These are phyloP conservation scores for Verticillium nubilum DNA, from an alignment of 2,329 filamentous ascomycete species.

Conservation along the genomic window DNA sequence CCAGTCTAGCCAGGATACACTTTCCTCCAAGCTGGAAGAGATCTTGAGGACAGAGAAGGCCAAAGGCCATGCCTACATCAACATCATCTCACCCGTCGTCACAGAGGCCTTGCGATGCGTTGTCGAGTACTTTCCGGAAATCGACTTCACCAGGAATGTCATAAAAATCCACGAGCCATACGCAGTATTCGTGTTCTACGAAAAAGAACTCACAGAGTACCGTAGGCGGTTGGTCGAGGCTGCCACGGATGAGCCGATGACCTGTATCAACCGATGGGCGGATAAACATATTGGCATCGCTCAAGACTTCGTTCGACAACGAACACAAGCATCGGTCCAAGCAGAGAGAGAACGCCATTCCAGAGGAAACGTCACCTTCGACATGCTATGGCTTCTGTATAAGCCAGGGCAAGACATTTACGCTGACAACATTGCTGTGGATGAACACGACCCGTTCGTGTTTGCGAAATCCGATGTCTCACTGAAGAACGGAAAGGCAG, in stretches of 20 bases:
- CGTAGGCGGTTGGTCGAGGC: not conserved
- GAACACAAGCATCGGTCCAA: constrained; percentile 1
- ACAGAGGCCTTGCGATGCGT: constrained; percentile 12
- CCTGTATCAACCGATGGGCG: constrained; percentile 6
- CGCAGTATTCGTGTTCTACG: constrained; percentile 5
- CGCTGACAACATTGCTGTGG: not conserved
- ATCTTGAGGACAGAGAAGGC: constrained; percentile 3
- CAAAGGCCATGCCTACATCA: constrained; percentile 5
- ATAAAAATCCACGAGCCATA: constrained; percentile 5
- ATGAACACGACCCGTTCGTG: constrained; percentile 7
- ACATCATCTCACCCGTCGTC: constrained; percentile 9
- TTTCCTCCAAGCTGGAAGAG: not conserved
- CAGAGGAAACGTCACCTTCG: constrained; percentile 8
- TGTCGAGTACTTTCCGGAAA: constrained; percentile 11
- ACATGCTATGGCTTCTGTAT: constrained; percentile 15
- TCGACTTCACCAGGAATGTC: constrained; percentile 4
- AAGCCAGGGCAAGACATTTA: constrained; percentile 10
- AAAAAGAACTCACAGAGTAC: constrained; percentile 8
- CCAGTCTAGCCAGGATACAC: not conserved
- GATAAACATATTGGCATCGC: constrained; percentile 8
- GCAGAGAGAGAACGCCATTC: constrained; percentile 8
- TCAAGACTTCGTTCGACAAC: constrained; percentile 9
- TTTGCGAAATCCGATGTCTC: not conserved
- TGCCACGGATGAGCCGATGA: not conserved
- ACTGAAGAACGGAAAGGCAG: not conserved